Evolutionary conservation across 768 basidiomycete species (phyloP).

Genomic region (Sporobolomyces roseus): DNA sequence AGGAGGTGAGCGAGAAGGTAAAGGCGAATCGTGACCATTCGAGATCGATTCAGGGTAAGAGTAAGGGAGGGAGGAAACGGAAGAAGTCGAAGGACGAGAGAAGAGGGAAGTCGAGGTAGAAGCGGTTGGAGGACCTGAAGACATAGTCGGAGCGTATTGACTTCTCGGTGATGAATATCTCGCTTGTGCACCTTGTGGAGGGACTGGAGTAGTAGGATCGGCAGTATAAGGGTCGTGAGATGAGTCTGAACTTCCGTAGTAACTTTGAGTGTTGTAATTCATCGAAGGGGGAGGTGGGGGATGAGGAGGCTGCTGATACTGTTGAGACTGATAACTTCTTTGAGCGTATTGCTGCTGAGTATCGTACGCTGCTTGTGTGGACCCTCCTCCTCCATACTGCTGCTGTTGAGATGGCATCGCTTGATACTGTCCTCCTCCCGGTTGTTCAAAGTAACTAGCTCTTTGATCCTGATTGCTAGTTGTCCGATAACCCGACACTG

Average conservation of each 20-base stretch:
- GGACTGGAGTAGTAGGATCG: background rate
- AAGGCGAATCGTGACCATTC: background rate
- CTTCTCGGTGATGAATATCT: conserved; percentile 8
- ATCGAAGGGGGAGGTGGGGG: background rate
- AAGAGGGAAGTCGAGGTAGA: conserved; percentile 26
- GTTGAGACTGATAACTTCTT: background rate
- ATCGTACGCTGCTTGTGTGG: background rate
- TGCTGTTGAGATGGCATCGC: too few relatives aligned
- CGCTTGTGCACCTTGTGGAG: background rate
- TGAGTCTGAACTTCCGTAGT: background rate
- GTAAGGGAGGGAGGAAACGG: conserved; percentile 29
- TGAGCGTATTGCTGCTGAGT: conserved; percentile 4
- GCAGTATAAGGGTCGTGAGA: background rate
- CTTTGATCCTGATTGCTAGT: background rate
- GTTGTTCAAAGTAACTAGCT: conserved; percentile 21
- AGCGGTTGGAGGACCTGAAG: conserved; percentile 31
- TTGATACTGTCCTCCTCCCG: too few relatives aligned
- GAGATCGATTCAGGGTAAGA: conserved; percentile 16
- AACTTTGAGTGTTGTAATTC: too few relatives aligned
- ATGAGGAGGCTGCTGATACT: background rate
- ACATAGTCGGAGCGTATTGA: conserved; percentile 20
- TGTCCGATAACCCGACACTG: background rate
- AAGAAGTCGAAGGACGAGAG: conserved; percentile 13
- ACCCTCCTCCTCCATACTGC: too few relatives aligned
- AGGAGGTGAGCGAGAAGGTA: background rate